Percentiles rank a stretch among this genome's conserved stretches.
Conservation (phyloP, 768 basidiomycete species). For the Suillus decipiens region DNA sequence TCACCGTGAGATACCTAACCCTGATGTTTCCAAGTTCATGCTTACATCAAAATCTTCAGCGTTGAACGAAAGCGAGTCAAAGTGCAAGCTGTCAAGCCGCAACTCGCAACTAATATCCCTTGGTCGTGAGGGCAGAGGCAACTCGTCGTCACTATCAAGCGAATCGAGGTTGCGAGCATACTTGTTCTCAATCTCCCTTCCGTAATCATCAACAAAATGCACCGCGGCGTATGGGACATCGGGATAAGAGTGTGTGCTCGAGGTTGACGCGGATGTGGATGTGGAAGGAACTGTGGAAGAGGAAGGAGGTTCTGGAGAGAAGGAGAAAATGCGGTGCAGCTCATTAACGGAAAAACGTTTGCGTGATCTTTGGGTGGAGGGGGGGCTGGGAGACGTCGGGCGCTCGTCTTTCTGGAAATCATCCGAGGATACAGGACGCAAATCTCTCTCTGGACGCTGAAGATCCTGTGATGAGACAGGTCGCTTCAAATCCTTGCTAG, state of each 20-base stretch:
- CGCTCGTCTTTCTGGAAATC: conserved; percentile 15
- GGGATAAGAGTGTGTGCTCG: conserved; percentile 10
- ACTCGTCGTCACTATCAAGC: conserved; percentile 6
- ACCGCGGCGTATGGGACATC: conserved; percentile 21
- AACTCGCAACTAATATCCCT: conserved; percentile 59
- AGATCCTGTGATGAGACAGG: neutral
- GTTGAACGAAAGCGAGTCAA: conserved; percentile 71
- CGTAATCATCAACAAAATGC: conserved; percentile 20
- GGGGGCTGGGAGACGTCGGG: conserved; percentile 37
- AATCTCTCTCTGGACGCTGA: neutral
- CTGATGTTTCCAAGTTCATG: conserved; percentile 18
- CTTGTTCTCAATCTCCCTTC: conserved; percentile 20
- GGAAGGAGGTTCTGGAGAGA: conserved; percentile 19
- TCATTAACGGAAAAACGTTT: conserved; percentile 39
- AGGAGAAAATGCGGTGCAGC: conserved; percentile 35
- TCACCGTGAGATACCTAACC: neutral
- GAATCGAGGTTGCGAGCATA: conserved; percentile 11
- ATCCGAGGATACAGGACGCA: conserved; percentile 13
- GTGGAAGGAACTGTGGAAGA: conserved; percentile 10
- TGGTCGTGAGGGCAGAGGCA: conserved; percentile 17
- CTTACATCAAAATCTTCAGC: conserved; percentile 49
- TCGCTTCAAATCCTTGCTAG: conserved; percentile 1
- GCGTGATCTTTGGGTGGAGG: conserved; percentile 31
- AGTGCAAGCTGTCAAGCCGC: conserved; percentile 72
- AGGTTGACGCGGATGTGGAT: conserved; percentile 19